phyloP scores from a whole-genome alignment of 208 protist genomes.

The Crithidia acanthocephali region DNA sequence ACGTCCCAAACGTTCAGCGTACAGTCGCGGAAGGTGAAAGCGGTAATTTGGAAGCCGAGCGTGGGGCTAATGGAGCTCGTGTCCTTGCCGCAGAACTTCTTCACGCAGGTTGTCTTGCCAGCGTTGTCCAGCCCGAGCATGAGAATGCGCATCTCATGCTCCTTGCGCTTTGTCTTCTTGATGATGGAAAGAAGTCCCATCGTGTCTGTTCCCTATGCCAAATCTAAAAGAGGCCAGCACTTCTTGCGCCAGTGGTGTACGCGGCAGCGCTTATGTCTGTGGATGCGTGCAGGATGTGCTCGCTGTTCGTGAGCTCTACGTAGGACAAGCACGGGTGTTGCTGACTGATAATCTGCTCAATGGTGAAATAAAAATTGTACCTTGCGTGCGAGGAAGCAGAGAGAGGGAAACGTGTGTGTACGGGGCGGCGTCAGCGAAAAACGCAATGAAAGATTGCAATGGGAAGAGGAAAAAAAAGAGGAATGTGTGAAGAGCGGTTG shows the following conservation, averaged over 20 bases:
- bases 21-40: constrained; percentile 96
- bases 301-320: no score
- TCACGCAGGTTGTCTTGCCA: constrained; percentile 99
- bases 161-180: constrained; percentile 98
- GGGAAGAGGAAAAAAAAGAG: background rate
- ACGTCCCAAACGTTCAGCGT: constrained; percentile 99
- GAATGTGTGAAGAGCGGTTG: background rate
- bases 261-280: no score
- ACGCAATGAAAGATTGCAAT: background rate
- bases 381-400: no score
- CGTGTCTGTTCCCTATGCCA: background rate
- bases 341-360: no score
- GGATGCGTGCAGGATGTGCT: no score
- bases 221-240: background rate
- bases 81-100: constrained; percentile 99
- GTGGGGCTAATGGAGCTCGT: constrained; percentile 98
- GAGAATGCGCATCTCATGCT: constrained; percentile 99
- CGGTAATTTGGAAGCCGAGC: constrained; percentile 99
- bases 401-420: no score
- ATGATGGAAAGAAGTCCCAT: constrained; percentile 99
- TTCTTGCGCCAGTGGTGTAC: no score
- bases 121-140: constrained; percentile 97
- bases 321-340: no score
- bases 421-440: no score
- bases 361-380: no score